Evolutionary conservation across 352 stramenopile species (phyloP).

Genomic region (Pythium guiyangense): DNA sequence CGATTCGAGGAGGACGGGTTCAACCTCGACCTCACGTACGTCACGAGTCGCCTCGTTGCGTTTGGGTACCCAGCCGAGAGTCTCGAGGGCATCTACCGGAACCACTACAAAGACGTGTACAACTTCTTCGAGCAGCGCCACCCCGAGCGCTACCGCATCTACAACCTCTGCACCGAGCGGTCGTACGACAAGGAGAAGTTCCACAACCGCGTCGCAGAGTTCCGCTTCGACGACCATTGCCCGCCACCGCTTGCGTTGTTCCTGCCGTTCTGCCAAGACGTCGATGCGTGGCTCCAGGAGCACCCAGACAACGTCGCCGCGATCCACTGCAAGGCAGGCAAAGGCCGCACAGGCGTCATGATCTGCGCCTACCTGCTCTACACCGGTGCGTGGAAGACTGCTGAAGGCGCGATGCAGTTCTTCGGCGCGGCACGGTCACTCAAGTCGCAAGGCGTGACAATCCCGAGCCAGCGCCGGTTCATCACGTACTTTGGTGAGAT

Average conservation of each 20-base stretch:
- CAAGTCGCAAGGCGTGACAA: slow-evolving; percentile 81
- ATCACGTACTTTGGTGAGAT: slow-evolving; percentile 68
- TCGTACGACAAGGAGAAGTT: slow-evolving; percentile 81
- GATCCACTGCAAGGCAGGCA: slow-evolving; percentile 90
- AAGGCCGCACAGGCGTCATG: slow-evolving; percentile 89
- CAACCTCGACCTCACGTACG: slow-evolving; percentile 91
- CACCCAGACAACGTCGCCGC: slow-evolving; percentile 76
- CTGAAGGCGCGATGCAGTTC: slow-evolving; percentile 57
- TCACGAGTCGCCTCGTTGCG: slow-evolving; percentile 82
- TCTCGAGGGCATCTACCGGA: slow-evolving; percentile 87
- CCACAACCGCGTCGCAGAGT: slow-evolving; percentile 66
- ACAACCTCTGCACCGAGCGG: slow-evolving; percentile 89
- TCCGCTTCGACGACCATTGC: slow-evolving; percentile 87
- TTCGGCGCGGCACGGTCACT: slow-evolving; percentile 67
- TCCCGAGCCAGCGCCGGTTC: slow-evolving; percentile 75
- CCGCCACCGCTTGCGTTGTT: slow-evolving; percentile 74
- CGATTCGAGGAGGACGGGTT: slow-evolving; percentile 86
- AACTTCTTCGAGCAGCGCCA: slow-evolving; percentile 88
- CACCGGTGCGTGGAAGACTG: slow-evolving; percentile 47
- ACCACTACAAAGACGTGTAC: slow-evolving; percentile 88
- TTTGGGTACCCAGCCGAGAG: slow-evolving; percentile 88
- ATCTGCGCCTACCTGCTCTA: slow-evolving; percentile 78
- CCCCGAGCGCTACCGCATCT: slow-evolving; percentile 77
- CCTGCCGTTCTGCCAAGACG: slow-evolving; percentile 60
- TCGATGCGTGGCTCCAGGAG: slow-evolving; percentile 45